A percentile compares a stretch with the other conserved stretches of the same genome.
Conservation (phyloP, 805 yeast species). For the Ogataea allantospora region DNA sequence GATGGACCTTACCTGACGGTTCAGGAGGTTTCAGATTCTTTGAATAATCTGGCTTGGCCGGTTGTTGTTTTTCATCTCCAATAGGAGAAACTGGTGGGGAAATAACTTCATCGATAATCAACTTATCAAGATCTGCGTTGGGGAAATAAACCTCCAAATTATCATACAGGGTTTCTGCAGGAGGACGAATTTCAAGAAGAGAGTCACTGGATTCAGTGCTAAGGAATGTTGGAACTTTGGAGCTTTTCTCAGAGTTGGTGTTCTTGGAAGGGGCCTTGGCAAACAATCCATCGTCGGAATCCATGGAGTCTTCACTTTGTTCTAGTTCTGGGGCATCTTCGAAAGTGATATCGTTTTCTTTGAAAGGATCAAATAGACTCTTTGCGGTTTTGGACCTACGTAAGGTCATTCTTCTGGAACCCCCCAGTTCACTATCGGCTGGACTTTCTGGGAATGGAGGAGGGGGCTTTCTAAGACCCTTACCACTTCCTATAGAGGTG, state of each 20-base stretch:
- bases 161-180: constrained; percentile 89
- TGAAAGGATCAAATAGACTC: constrained; percentile 48
- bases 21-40: constrained; percentile 39
- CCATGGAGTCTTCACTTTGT: constrained; percentile 37
- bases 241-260: constrained; percentile 1
- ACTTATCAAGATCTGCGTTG: constrained; percentile 84
- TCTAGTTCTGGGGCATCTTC: constrained; percentile 64
- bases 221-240: constrained; percentile 8
- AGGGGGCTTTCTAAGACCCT: constrained; percentile 25
- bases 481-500: constrained; percentile 5
- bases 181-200: constrained; percentile 76
- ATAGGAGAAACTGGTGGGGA: constrained; percentile 56
- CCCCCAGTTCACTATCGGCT: constrained; percentile 4
- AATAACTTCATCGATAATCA: constrained; percentile 73
- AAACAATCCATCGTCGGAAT: constrained; percentile 58
- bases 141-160: constrained; percentile 93
- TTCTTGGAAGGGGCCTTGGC: constrained; percentile 43
- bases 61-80: constrained; percentile 18
- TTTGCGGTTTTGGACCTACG: constrained; percentile 16
- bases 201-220: constrained; percentile 25
- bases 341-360: constrained; percentile 71
- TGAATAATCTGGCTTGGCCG: constrained; percentile 25
- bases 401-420: constrained; percentile 17
- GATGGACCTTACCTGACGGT: constrained; percentile 43
- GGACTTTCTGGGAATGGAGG: constrained; percentile 25